A percentile compares a stretch with the other conserved stretches of the same genome.
These are phyloP conservation scores for Chrysoporthe austroafricana DNA, from an alignment of 2,329 filamentous ascomycete genomes.

Conservation along the genomic window DNA sequence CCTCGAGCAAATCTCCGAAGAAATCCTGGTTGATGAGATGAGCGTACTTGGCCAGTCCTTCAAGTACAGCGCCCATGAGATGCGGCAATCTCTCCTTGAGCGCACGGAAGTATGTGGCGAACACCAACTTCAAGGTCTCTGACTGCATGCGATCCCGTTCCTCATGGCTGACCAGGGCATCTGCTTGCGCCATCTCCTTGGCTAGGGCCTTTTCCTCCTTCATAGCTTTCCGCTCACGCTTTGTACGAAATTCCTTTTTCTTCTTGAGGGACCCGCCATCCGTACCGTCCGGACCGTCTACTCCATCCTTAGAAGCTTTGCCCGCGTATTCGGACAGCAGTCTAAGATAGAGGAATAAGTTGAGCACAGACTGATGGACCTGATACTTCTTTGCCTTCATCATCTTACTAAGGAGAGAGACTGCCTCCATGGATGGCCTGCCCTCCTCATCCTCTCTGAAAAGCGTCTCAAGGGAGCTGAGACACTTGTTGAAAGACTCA, in stretches of 20 bases:
- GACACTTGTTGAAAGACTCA: constrained; percentile 76
- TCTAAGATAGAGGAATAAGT: constrained; percentile 88
- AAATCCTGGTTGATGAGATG: constrained; percentile 99
- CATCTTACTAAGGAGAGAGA: constrained; percentile 87
- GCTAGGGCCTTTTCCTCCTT: constrained; percentile 87
- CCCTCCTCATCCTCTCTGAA: constrained; percentile 91
- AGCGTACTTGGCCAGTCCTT: constrained; percentile 90
- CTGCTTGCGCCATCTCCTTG: constrained; percentile 91
- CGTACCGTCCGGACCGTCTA: constrained; percentile 55
- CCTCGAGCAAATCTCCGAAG: constrained; percentile 94
- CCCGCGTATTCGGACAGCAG: constrained; percentile 85
- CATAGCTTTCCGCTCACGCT: constrained; percentile 78
- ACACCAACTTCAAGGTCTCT: constrained; percentile 94
- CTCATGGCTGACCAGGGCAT: constrained; percentile 88
- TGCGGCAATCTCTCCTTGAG: constrained; percentile 80
- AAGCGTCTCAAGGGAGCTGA: constrained; percentile 76
- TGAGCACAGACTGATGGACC: constrained; percentile 83
- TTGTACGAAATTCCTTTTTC: constrained; percentile 86
- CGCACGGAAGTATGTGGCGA: constrained; percentile 92
- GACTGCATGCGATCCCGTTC: constrained; percentile 92
- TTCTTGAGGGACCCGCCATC: constrained; percentile 66
- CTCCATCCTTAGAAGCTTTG: constrained; percentile 77
- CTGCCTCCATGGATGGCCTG: constrained; percentile 82
- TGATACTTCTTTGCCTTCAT: constrained; percentile 86
- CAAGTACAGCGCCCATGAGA: constrained; percentile 95